These are phyloP conservation scores for Stenogyne calaminthoides DNA, from an alignment of 305 asterid genomes.

Conservation along the genomic window DNA sequence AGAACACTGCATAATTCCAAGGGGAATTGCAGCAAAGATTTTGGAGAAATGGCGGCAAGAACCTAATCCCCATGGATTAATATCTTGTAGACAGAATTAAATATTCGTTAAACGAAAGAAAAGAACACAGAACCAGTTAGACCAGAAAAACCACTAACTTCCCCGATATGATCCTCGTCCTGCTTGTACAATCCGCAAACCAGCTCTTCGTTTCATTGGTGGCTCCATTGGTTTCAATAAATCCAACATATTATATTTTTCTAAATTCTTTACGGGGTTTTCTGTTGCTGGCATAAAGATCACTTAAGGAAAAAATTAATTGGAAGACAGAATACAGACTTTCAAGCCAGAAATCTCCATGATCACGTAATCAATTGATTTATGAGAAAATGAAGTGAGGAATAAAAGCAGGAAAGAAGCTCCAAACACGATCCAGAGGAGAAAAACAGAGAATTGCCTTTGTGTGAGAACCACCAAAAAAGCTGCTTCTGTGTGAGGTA, in stretches of 20 bases:
- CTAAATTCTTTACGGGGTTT: slow-evolving; percentile 26
- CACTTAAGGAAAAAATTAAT: slow-evolving; percentile 33
- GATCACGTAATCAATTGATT: slow-evolving; percentile 15
- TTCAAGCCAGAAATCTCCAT: slow-evolving; percentile 35
- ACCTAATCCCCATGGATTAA: slow-evolving; percentile 64
- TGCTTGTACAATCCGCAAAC: slow-evolving; percentile 79
- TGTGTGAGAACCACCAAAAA: background rate
- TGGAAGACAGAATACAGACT: slow-evolving; percentile 24
- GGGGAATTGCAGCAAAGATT: slow-evolving; percentile 76
- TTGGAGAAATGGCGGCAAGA: slow-evolving; percentile 73
- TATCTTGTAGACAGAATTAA: slow-evolving; percentile 37
- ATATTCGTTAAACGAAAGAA: slow-evolving; percentile 38
- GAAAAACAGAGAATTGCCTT: slow-evolving; percentile 19
- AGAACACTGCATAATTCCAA: slow-evolving; percentile 91
- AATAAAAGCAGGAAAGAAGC: slow-evolving; percentile 16
- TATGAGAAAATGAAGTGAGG: background rate
- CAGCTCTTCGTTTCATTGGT: slow-evolving; percentile 88
- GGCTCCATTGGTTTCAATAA: slow-evolving; percentile 73
- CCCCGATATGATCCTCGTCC: slow-evolving; percentile 97
- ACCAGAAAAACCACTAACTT: slow-evolving; percentile 56
- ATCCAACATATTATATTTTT: slow-evolving; percentile 52
- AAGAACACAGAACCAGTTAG: slow-evolving; percentile 37
- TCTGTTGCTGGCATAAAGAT: slow-evolving; percentile 29
- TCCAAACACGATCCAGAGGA: slow-evolving; percentile 24
- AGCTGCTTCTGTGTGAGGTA: slow-evolving; percentile 13